Evolutionary conservation across 2,329 filamentous ascomycete genomes (phyloP).

Genomic region (Aspergillus texensis): DNA sequence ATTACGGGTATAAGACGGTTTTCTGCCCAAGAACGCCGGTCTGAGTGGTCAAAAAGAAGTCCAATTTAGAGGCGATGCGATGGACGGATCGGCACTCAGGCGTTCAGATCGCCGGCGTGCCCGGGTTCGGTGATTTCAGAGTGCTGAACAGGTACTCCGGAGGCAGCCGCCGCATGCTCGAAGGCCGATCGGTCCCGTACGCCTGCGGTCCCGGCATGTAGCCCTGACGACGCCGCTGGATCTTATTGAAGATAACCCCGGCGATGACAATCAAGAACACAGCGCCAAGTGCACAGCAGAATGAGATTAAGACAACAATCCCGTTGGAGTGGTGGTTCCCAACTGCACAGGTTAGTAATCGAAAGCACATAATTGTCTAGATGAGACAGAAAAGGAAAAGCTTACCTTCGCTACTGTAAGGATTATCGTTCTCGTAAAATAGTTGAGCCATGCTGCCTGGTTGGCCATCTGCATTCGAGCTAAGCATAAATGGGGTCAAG

Average conservation of each 20-base stretch:
- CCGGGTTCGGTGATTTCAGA: slow-evolving; percentile 38
- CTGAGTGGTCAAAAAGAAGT: slow-evolving; percentile 24
- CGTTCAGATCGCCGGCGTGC: slow-evolving; percentile 38
- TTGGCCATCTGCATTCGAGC: slow-evolving; percentile 65
- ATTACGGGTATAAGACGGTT: slow-evolving; percentile 36
- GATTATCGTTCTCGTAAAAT: slow-evolving; percentile 79
- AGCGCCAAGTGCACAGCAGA: slow-evolving; percentile 51
- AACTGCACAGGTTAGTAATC: slow-evolving; percentile 18
- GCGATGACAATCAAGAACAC: slow-evolving; percentile 52
- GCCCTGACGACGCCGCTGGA: slow-evolving; percentile 50
- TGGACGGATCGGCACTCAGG: neutral
- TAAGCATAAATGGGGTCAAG: slow-evolving; percentile 78
- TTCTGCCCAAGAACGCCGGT: slow-evolving; percentile 32
- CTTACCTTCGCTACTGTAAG: slow-evolving; percentile 69
- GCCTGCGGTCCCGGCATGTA: slow-evolving; percentile 49
- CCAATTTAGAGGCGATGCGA: slow-evolving; percentile 16
- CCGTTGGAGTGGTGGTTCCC: slow-evolving; percentile 46
- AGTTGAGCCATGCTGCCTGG: slow-evolving; percentile 77
- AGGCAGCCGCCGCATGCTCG: slow-evolving; percentile 49
- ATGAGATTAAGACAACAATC: slow-evolving; percentile 50
- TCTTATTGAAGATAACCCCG: slow-evolving; percentile 51
- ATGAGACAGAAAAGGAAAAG: slow-evolving; percentile 19
- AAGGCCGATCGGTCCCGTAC: slow-evolving; percentile 49
- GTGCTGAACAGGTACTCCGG: slow-evolving; percentile 51
- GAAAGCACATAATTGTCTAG: neutral